Evolutionary conservation across 352 stramenopile species (phyloP), one percentile per base, ranked within the genome.

Genomic region (Thalassiosira ordinaria): DNA sequence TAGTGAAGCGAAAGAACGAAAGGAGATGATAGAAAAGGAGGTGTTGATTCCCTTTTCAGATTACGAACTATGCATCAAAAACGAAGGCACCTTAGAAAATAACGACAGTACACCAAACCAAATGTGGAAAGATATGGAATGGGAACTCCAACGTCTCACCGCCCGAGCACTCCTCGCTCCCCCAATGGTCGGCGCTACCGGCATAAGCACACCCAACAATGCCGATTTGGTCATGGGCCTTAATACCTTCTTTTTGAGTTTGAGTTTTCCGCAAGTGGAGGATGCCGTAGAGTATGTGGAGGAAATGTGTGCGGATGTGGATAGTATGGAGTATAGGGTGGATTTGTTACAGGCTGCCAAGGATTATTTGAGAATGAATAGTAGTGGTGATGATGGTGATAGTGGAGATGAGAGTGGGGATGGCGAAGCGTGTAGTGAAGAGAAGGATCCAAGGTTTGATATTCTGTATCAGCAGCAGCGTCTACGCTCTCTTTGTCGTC

Each of bases 241-340:
- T 9, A 89, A 95, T 60, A 94, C 91, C 4, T 95, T 94, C 66
- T 97, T 97, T 69, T 68, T 96, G 13, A 95, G 87, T 7, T 70
- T 97, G 13, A 95, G 86, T 41, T 96, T 95, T 76, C 84, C 87
- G 7, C 71, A 96, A 44, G 88, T 96, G 27, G 46, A 75, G 14
- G 72, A 91, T 52, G 85, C 88, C 0, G 67, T 91, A 57, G 80
- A 77, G 20, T 93, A 95, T 61, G 71, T 96, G 13, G 75, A 88
- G 57, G 73, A 87, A 68, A 91, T 97, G 81, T 93, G 91, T 47
- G 27, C 77, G 24, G 96, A 97, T 70, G 95, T 97, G 3, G 96
- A 99, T 91, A 96, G 96, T 2, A 92, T 99, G 49, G 97, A 99
- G 86, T 93, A 99, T 65, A 95, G 97, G 49, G 96, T 98, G 8